A percentile compares a stretch with the other conserved stretches of the same genome.
Evolutionary conservation across 2,329 filamentous ascomycete genomes (phyloP).

Genomic region (Colletotrichum camelliae): DNA sequence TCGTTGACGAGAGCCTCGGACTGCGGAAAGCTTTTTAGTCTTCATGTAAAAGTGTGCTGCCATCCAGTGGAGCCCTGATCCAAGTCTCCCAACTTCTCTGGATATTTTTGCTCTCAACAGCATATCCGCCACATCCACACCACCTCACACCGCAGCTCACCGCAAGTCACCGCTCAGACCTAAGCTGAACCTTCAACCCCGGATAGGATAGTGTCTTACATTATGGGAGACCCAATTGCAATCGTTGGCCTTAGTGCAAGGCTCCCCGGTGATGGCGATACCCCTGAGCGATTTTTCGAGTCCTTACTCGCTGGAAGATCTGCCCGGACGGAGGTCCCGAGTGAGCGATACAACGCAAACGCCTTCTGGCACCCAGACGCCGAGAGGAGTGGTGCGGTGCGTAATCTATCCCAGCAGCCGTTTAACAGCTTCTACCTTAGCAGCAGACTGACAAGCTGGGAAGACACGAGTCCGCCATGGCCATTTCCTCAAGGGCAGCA

Average conservation of each 20-base stretch:
- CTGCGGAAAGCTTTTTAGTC: background rate
- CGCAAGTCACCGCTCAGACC: constrained; percentile 4
- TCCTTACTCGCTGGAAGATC: constrained; percentile 37
- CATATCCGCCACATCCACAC: background rate
- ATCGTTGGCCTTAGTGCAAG: constrained; percentile 53
- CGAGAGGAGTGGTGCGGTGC: constrained; percentile 29
- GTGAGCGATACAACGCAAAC: constrained; percentile 32
- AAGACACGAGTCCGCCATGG: constrained; percentile 27
- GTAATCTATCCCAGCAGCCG: background rate
- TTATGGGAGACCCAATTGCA: constrained; percentile 42
- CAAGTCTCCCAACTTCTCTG: background rate
- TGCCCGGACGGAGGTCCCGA: constrained; percentile 29
- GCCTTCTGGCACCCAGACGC: constrained; percentile 34
- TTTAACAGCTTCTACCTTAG: background rate
- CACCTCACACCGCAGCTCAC: constrained; percentile 6
- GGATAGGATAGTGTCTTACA: background rate
- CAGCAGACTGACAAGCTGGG: background rate
- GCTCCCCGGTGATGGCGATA: constrained; percentile 46
- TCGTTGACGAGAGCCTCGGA: background rate
- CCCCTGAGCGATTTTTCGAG: constrained; percentile 48
- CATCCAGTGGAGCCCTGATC: constrained; percentile 5
- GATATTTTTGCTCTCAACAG: background rate
- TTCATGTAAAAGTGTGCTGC: background rate
- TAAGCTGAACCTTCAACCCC: background rate
- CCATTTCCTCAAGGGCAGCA: constrained; percentile 31